phyloP scores from a whole-genome alignment of 1,284 basidiomycete genomes.

The Volvariella surrecta region DNA sequence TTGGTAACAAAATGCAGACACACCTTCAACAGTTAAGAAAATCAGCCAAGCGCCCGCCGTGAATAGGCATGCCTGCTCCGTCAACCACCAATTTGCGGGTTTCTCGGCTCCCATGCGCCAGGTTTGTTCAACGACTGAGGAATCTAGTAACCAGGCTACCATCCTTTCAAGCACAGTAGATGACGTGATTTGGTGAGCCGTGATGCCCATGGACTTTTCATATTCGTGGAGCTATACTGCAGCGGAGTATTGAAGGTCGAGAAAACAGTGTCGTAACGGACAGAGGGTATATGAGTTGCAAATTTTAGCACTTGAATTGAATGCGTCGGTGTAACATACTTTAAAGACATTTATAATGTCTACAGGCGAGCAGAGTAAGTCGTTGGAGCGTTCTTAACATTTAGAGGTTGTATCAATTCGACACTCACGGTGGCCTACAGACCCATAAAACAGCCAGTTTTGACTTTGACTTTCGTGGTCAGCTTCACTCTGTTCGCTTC shows the following conservation, averaged over 20 bases:
- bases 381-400: not conserved
- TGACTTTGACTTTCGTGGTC: not conserved
- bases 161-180: conserved; percentile 22
- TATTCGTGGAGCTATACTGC: conserved; percentile 48
- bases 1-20: too few relatives aligned
- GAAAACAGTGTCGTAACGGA: not conserved
- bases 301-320: too few relatives aligned
- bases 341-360: conserved; percentile 46
- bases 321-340: too few relatives aligned
- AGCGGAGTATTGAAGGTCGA: not conserved
- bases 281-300: not conserved
- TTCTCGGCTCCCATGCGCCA: conserved; percentile 29
- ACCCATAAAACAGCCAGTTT: conserved; percentile 18
- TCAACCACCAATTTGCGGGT: conserved; percentile 65
- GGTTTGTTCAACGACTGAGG: conserved; percentile 56
- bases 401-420: conserved; percentile 2
- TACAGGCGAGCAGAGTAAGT: conserved; percentile 13
- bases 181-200: not conserved
- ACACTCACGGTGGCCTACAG: conserved; percentile 57
- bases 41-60: conserved; percentile 59
- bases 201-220: conserved; percentile 17
- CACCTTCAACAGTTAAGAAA: conserved; percentile 51
- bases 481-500: conserved; percentile 8
- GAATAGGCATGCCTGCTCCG: conserved; percentile 62
- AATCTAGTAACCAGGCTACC: conserved; percentile 49